Evolutionary conservation across 108 stramenopile genomes (phyloP), one percentile per base, ranked within the genome.

Genomic region (Cyclostephanos invisitatus): DNA sequence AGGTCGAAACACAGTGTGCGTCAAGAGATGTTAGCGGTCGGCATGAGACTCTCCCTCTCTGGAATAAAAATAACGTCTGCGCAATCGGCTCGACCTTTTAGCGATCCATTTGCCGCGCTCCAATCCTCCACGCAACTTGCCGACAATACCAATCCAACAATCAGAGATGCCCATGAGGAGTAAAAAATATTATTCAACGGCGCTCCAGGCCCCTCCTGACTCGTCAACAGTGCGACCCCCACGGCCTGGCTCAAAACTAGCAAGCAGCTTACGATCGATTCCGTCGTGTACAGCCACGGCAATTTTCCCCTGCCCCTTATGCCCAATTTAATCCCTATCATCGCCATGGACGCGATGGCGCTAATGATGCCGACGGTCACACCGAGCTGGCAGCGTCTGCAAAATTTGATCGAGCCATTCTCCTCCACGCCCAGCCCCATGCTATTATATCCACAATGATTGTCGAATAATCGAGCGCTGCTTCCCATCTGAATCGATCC

Each of bases 171-270:
- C 93, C 93, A 94, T 27, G 80, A 75, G 29, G 87, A 90, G 70
- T 91, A 94, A 72, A 90, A 94, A 14, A 94, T 64, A 73, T 94
- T 94, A 32, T 89, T 89, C 62, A 91, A 76, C 17, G 84, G 78
- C 27, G 83, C 64, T 24, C 90, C 93, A 0, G 90, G 93, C 21
- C 89, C 90, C 6, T 78, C 67, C 46, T 86, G 76, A 0, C 90
- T 83, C 2, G 85, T 85, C 70, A 89, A 70, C 73, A 79, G 84
- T 7, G 81, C 77, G 0, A 90, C 86, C n/a, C 85, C 85, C 61
- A 89, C 86, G 14, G 72, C 83, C 48, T 87, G 84, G 60, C 87
- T 42, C 18, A 86, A 63, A n/a, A 71, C 70, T 28, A 89, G 72
- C 48, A 90, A 37, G 7, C 85, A 54, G 24, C 89, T 74, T 55